phyloP scores from a whole-genome alignment of 2,329 filamentous ascomycete species.

The Diaporthe capsici region DNA sequence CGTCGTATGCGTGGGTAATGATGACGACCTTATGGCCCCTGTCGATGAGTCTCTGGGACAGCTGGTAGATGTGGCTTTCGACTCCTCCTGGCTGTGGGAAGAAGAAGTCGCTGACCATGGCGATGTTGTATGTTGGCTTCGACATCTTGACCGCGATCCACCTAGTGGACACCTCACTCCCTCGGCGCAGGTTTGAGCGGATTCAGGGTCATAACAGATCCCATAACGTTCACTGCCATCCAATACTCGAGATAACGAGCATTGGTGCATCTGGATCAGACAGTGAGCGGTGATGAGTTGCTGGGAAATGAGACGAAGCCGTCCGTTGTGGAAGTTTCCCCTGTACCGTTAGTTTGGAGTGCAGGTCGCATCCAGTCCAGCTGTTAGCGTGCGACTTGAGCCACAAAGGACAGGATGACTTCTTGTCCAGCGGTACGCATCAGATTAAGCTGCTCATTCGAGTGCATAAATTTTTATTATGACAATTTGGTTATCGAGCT shows the following conservation, averaged over 20 bases:
- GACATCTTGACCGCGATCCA: constrained; percentile 56
- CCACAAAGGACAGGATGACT: background rate
- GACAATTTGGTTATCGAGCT: background rate
- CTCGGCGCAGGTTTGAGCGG: constrained; percentile 6
- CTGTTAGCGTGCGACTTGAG: constrained; percentile 1
- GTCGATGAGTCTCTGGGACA: constrained; percentile 96
- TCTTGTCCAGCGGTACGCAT: background rate
- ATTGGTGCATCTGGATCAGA: background rate
- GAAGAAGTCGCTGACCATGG: constrained; percentile 99
- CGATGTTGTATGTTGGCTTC: constrained; percentile 75
- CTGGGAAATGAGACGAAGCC: constrained; percentile 26
- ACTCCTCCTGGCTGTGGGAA: constrained; percentile 97
- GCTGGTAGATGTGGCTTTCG: constrained; percentile 98
- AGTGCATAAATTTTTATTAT: background rate
- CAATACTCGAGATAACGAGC: background rate
- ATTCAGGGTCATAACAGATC: constrained; percentile 1
- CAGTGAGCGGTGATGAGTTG: background rate
- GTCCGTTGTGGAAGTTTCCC: constrained; percentile 6
- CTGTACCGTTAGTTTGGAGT: background rate
- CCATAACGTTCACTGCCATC: background rate
- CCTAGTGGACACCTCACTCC: background rate
- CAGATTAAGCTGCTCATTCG: background rate
- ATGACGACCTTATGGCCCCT: constrained; percentile 98
- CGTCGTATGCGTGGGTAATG: constrained; percentile 95
- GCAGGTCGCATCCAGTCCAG: background rate